Evolutionary conservation across 495 filamentous ascomycete genomes (phyloP).

Genomic region (Cryomyces minteri): DNA sequence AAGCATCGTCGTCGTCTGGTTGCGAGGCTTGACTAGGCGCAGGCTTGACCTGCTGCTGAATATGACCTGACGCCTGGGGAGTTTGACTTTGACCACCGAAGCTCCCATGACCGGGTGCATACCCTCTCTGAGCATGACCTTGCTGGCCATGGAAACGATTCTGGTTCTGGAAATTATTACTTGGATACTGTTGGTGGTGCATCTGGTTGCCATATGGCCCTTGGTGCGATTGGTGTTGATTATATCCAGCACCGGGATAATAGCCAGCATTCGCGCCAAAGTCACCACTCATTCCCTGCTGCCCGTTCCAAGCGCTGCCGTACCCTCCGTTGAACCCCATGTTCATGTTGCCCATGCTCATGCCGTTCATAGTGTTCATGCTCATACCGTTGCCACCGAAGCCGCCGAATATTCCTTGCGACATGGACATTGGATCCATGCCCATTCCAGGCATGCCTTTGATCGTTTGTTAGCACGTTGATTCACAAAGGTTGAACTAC

Average conservation of each 20-base stretch:
- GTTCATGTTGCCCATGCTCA: slow-evolving; percentile 37
- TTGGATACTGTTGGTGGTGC: slow-evolving; percentile 33
- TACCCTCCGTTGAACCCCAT: slow-evolving; percentile 18
- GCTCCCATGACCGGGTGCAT: background rate
- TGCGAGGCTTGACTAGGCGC: background rate
- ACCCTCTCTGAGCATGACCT: background rate
- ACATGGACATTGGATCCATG: slow-evolving; percentile 80
- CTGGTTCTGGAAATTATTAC: slow-evolving; percentile 32
- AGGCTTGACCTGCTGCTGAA: no score
- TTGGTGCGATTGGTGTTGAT: slow-evolving; percentile 36
- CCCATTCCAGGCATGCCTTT: slow-evolving; percentile 60
- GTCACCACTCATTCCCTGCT: slow-evolving; percentile 69
- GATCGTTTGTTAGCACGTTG: background rate
- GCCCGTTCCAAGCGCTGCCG: slow-evolving; percentile 28
- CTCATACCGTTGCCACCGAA: slow-evolving; percentile 67
- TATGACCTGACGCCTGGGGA: background rate
- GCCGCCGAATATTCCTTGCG: slow-evolving; percentile 73
- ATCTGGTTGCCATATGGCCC: slow-evolving; percentile 32
- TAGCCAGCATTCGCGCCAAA: slow-evolving; percentile 72
- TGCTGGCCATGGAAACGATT: slow-evolving; percentile 21
- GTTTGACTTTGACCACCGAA: background rate
- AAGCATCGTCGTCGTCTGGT: background rate
- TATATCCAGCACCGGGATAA: slow-evolving; percentile 37
- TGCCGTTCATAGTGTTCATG: slow-evolving; percentile 37
- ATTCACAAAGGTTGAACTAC: background rate